Conservation (phyloP, 257 asterid species). For the Coffea eugenioides region DNA sequence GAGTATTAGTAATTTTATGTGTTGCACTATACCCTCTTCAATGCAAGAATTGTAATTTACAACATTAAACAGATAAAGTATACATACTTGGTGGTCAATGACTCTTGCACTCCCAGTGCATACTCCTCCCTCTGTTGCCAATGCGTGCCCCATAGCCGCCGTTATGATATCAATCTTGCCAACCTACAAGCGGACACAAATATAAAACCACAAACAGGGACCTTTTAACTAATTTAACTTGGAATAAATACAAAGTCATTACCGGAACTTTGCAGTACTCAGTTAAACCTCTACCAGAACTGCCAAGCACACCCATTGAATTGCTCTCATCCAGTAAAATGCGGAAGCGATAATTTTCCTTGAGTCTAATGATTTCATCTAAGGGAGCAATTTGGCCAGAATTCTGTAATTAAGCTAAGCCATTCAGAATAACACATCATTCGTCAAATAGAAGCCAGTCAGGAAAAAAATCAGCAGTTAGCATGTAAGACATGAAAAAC, state of each 20-base stretch:
- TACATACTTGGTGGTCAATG: slow-evolving; percentile 84
- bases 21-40: background rate
- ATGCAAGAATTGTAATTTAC: background rate
- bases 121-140: slow-evolving; percentile 98
- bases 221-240: slow-evolving; percentile 18
- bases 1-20: background rate
- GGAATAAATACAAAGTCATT: slow-evolving; percentile 28
- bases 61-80: slow-evolving; percentile 17
- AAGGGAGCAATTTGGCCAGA: slow-evolving; percentile 92
- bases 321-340: slow-evolving; percentile 89
- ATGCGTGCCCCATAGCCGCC: slow-evolving; percentile 95
- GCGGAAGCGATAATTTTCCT: slow-evolving; percentile 84
- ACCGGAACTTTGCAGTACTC: slow-evolving; percentile 77
- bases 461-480: background rate
- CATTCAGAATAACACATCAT: background rate
- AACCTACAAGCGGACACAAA: slow-evolving; percentile 42
- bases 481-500: background rate
- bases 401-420: slow-evolving; percentile 49
- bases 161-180: slow-evolving; percentile 87
- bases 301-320: slow-evolving; percentile 90
- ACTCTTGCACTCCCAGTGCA: slow-evolving; percentile 95
- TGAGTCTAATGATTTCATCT: slow-evolving; percentile 77
- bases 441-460: background rate
- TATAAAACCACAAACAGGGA: slow-evolving; percentile 12
- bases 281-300: slow-evolving; percentile 89